phyloP scores from a whole-genome alignment of 257 asterid species.

The Solanum peruvianum region DNA sequence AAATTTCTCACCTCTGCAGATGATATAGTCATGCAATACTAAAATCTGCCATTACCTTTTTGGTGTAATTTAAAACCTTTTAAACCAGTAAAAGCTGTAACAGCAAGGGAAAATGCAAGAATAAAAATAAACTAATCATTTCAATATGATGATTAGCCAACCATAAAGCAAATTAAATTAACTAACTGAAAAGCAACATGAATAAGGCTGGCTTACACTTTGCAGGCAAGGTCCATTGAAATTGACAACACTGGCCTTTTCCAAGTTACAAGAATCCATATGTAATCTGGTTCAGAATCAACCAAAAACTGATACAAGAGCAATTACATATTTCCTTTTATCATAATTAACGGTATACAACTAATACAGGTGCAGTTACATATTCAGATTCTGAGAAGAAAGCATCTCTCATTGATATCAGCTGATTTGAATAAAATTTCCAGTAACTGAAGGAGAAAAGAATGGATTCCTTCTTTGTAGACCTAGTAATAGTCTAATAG shows the following conservation, averaged over 20 bases:
- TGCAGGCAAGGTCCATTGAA: neutral
- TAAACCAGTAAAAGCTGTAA: neutral
- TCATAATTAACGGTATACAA: neutral
- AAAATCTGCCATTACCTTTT: neutral
- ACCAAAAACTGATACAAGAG: neutral
- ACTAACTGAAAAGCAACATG: neutral
- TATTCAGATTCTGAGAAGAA: neutral
- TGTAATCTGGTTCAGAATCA: neutral
- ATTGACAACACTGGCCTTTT: neutral
- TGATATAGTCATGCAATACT: neutral
- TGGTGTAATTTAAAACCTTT: neutral
- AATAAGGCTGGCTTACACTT: neutral
- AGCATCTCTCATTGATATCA: neutral
- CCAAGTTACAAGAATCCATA: neutral
- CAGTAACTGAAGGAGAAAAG: neutral
- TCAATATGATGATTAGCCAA: neutral
- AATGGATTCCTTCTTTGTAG: neutral
- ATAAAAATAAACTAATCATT: neutral
- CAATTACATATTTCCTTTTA: neutral
- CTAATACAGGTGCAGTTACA: neutral
- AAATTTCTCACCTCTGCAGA: neutral
- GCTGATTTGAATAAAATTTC: neutral
- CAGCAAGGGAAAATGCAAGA: neutral
- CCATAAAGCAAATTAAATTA: neutral
- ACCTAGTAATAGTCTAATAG: neutral